Evolutionary conservation across 805 yeast genomes (phyloP), one percentile per base, ranked within the genome.

Genomic region (Saccharomycopsis amapae): DNA sequence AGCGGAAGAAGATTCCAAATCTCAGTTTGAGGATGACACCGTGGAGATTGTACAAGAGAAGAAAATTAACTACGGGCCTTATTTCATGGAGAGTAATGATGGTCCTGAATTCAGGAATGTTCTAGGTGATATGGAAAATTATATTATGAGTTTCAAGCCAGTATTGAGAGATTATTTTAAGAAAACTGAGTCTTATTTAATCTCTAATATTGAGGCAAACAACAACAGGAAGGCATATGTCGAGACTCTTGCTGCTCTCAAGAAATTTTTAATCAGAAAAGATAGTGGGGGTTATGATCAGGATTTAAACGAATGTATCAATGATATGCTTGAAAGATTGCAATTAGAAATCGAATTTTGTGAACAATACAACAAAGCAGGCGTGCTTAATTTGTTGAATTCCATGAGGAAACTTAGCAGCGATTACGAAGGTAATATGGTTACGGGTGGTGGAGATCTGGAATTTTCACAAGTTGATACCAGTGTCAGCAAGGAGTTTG

Each of bases 221-320:
- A 17, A 17, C 12, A 19, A 18, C 9, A 25, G 53, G 9, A 46
- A 44, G 35, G 10, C 9, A 12, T 50, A 44, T 24, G 23, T 41
- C 10, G 51, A 50, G 3, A 23, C 49, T 6, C 6, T 50, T 5
- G 36, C 39, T 12, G 32, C 31, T 18, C 34, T 49, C 24, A 49
- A 49, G 39, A 49, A 42, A 22, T 49, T 42, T 28, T 22, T 46
- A 12, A 40, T 49, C 20, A 49, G 33, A 24, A 44, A 45, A 19
- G 39, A 39, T 22, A 18, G 18, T 10, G 26, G 15, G 9, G 39
- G 40, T 9, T 44, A 38, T 23, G 49, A 49, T 19, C 26, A 32
- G 9, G 42, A 28, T 4, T 28, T 46, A 2, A 47, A 46, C 17
- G 37, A 30, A n/a, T 12, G 9, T 15, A 19, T 43, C 22, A 39